These are phyloP conservation scores for Hygrophorus russula DNA, from an alignment of 768 basidiomycete species.

Conservation along the genomic window DNA sequence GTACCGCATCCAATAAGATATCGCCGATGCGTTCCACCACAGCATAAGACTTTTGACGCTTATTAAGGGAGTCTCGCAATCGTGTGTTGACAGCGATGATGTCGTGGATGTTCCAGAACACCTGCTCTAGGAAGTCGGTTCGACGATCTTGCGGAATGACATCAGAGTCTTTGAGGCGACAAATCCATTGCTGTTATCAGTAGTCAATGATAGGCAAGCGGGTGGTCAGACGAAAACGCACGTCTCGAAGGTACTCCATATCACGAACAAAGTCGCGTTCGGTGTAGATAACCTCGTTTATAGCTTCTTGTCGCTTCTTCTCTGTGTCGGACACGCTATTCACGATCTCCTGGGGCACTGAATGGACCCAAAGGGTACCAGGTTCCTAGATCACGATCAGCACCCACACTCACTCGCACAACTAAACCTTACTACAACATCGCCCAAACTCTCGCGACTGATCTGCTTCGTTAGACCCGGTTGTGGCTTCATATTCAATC, in stretches of 20 bases:
- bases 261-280: constrained; percentile 97
- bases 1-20: constrained; percentile 77
- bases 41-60: constrained; percentile 90
- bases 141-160: constrained; percentile 69
- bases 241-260: constrained; percentile 95
- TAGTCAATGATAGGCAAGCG: constrained; percentile 2
- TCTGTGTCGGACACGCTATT: constrained; percentile 88
- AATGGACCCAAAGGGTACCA: constrained; percentile 91
- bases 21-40: constrained; percentile 91
- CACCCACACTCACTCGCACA: constrained; percentile 9
- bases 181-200: constrained; percentile 68
- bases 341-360: constrained; percentile 88
- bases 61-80: constrained; percentile 87
- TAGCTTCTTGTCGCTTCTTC: constrained; percentile 94
- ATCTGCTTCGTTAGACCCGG: constrained; percentile 81
- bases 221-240: constrained; percentile 18
- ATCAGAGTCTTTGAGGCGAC: constrained; percentile 63
- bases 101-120: constrained; percentile 97
- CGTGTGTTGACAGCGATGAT: constrained; percentile 86
- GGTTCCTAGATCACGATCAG: constrained; percentile 19
- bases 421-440: constrained; percentile 54
- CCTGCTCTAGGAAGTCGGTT: constrained; percentile 81
- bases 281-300: constrained; percentile 92
- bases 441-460: constrained; percentile 71
- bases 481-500: constrained; percentile 89